A percentile compares a stretch with the other conserved stretches of the same genome.
These are phyloP conservation scores for Entomortierella beljakovae DNA, from an alignment of 192 early-diverging fungal species.

Conservation along the genomic window DNA sequence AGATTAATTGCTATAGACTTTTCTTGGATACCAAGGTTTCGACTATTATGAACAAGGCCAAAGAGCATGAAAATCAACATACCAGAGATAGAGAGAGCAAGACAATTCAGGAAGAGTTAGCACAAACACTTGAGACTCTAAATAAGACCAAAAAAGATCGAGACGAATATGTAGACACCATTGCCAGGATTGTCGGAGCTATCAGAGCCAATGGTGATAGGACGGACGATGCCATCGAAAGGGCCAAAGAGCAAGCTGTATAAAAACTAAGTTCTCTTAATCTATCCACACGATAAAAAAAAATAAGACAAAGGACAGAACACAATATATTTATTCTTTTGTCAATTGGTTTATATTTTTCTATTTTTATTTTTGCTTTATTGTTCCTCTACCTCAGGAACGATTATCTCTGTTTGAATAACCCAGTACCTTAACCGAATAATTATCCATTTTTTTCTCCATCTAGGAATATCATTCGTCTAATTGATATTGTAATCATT, in stretches of 20 bases:
- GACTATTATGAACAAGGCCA: conserved; percentile 18
- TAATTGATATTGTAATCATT: no score
- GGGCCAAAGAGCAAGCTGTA: neutral
- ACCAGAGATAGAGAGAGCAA: conserved; percentile 20
- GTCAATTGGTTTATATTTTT: neutral
- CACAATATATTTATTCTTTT: neutral
- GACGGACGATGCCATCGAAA: conserved; percentile 20
- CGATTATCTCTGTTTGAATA: no score
- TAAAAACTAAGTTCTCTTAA: neutral
- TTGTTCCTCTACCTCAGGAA: neutral
- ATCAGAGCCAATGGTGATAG: conserved; percentile 31
- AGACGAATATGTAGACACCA: conserved; percentile 18
- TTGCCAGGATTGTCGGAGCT: conserved; percentile 16
- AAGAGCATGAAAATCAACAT: conserved; percentile 12
- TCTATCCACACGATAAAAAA: neutral
- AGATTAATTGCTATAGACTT: conserved; percentile 30
- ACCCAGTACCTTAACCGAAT: no score
- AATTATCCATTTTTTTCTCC: no score
- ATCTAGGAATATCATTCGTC: no score
- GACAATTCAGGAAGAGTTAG: no score
- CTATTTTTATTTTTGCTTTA: neutral
- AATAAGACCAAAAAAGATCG: conserved; percentile 16
- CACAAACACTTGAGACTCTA: no score
- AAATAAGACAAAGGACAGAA: neutral
- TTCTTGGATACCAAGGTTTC: conserved; percentile 26